Conservation (phyloP, 495 filamentous ascomycete species). For the Staphylotrichum tortipilum region DNA sequence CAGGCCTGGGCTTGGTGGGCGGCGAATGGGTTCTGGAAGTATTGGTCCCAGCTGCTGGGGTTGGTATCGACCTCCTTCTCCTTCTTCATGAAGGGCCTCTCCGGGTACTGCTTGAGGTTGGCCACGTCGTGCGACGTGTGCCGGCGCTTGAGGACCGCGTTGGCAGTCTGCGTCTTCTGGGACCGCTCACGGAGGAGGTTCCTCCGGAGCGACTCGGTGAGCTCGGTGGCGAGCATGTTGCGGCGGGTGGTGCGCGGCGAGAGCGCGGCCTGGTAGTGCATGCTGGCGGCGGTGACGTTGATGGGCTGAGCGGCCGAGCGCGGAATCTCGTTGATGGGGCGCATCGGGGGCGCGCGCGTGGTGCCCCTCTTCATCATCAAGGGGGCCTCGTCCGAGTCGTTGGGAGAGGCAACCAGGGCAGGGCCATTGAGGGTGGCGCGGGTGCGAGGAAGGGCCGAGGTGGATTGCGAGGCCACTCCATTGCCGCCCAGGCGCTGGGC, state of each 20-base stretch:
- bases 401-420: constrained; percentile 63
- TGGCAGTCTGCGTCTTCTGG: constrained; percentile 72
- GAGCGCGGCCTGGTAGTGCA: constrained; percentile 56
- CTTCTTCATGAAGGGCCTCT: constrained; percentile 41
- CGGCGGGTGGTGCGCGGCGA: constrained; percentile 88
- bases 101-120: constrained; percentile 71
- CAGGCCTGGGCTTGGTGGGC: constrained; percentile 48
- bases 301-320: constrained; percentile 72
- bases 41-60: constrained; percentile 45
- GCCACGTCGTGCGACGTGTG: constrained; percentile 87
- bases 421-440: constrained; percentile 64
- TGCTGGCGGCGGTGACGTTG: constrained; percentile 58
- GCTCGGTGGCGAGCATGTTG: constrained; percentile 93
- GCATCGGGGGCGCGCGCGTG: constrained; percentile 33
- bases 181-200: constrained; percentile 31
- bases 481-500: constrained; percentile 55
- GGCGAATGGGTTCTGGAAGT: constrained; percentile 39
- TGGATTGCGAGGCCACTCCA: constrained; percentile 67
- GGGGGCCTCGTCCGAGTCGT: constrained; percentile 55
- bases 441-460: constrained; percentile 66
- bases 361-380: constrained; percentile 55
- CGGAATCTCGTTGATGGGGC: constrained; percentile 58
- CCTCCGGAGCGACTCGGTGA: constrained; percentile 44
- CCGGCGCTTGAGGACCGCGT: constrained; percentile 79
- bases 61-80: constrained; percentile 36